Percentiles rank a stretch among this genome's conserved stretches.
phyloP scores from a whole-genome alignment of 1,284 basidiomycete species.

The Moesziomyces sp. region DNA sequence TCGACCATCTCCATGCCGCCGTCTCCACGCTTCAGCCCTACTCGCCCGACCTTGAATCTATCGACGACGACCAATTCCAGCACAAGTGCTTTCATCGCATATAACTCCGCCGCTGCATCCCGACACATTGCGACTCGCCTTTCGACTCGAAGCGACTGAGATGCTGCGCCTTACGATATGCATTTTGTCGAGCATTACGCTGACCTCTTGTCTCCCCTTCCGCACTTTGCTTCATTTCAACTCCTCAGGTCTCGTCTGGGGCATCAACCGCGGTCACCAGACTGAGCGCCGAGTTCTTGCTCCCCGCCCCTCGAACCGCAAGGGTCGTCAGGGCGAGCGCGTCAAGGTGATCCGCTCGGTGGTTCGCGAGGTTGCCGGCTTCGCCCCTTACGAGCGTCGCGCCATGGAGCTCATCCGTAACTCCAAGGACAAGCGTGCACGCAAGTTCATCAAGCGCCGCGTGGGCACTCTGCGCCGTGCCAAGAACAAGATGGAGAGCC shows the following conservation, averaged over 20 bases:
- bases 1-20: no score
- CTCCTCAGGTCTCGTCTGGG: slow-evolving; percentile 82
- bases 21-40: no score
- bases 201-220: slow-evolving; percentile 3
- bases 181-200: neutral
- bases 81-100: no score
- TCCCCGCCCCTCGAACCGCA: slow-evolving; percentile 87
- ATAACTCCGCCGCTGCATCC: no score
- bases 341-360: slow-evolving; percentile 60
- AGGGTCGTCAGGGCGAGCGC: slow-evolving; percentile 81
- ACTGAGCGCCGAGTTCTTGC: slow-evolving; percentile 86
- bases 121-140: no score
- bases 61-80: no score
- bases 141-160: no score
- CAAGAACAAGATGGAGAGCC: slow-evolving; percentile 66
- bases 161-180: no score
- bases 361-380: slow-evolving; percentile 76
- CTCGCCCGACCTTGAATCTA: no score
- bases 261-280: slow-evolving; percentile 91
- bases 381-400: slow-evolving; percentile 97
- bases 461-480: slow-evolving; percentile 66
- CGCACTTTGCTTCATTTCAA: neutral
- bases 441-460: slow-evolving; percentile 67
- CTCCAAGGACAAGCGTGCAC: slow-evolving; percentile 79
- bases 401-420: slow-evolving; percentile 99